Evolutionary conservation across 345 rosid species (phyloP).

Genomic region (Citropsis articulata): DNA sequence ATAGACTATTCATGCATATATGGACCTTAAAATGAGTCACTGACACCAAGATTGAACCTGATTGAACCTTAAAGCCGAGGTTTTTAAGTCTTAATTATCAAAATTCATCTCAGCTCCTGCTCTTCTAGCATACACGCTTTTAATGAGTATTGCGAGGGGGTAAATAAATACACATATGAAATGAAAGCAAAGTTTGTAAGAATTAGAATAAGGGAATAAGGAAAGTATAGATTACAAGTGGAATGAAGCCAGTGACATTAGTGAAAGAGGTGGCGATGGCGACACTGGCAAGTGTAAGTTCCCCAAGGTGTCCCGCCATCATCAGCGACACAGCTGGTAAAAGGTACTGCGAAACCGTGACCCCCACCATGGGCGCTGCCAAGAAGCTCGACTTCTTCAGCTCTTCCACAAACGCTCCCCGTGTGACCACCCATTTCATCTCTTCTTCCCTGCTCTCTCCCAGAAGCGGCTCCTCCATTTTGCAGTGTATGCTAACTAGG

Average conservation of each 20-base stretch:
- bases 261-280: constrained; percentile 28
- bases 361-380: constrained; percentile 36
- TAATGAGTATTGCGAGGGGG: too few species aligned
- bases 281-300: constrained; percentile 23
- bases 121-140: too few species aligned
- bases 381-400: constrained; percentile 24
- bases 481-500: too few species aligned
- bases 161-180: too few species aligned
- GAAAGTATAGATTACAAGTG: constrained; percentile 3
- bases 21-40: too few species aligned
- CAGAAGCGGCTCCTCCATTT: too few species aligned
- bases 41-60: not conserved
- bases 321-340: constrained; percentile 21
- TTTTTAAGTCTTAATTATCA: too few species aligned
- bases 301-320: constrained; percentile 37
- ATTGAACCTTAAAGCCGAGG: not conserved
- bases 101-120: too few species aligned
- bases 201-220: too few species aligned
- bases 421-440: constrained; percentile 2
- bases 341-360: constrained; percentile 14
- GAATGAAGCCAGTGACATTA: constrained; percentile 26
- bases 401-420: constrained; percentile 11
- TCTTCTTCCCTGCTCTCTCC: too few species aligned
- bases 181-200: too few species aligned
- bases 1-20: too few species aligned